Conservation (phyloP, 305 asterid genomes). For the Ruellia speciosa region DNA sequence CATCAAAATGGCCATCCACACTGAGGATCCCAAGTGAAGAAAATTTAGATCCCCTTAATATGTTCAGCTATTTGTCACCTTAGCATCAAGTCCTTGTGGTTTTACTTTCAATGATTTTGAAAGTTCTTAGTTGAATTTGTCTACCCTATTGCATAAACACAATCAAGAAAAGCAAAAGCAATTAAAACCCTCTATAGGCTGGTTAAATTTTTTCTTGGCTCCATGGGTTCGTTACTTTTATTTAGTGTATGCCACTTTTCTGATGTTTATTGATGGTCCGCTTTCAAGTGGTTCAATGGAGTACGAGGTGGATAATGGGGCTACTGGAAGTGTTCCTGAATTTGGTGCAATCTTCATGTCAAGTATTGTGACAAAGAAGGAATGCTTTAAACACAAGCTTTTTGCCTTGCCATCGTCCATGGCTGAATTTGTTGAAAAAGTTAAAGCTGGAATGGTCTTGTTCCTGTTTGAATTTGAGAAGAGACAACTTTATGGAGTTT, state of each 20-base stretch:
- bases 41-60: too few relatives aligned
- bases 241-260: slow-evolving; percentile 1
- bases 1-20: too few relatives aligned
- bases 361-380: slow-evolving; percentile 42
- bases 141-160: background rate
- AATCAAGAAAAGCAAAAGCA: too few relatives aligned
- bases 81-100: background rate
- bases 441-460: slow-evolving; percentile 68
- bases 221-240: too few relatives aligned
- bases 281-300: slow-evolving; percentile 47
- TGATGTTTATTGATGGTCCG: slow-evolving; percentile 23
- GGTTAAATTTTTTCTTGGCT: too few relatives aligned
- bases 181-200: too few relatives aligned
- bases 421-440: slow-evolving; percentile 46
- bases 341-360: slow-evolving; percentile 84
- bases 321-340: slow-evolving; percentile 52
- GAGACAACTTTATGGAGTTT: slow-evolving; percentile 74
- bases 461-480: slow-evolving; percentile 68
- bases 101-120: background rate
- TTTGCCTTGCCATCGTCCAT: slow-evolving; percentile 57
- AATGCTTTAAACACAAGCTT: slow-evolving; percentile 43
- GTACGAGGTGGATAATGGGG: slow-evolving; percentile 31
- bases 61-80: background rate
- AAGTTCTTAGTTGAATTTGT: background rate
- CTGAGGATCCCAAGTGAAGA: too few relatives aligned